These are phyloP conservation scores for Mimosa bimucronata DNA, from an alignment of 306 rosid genomes.

Conservation along the genomic window DNA sequence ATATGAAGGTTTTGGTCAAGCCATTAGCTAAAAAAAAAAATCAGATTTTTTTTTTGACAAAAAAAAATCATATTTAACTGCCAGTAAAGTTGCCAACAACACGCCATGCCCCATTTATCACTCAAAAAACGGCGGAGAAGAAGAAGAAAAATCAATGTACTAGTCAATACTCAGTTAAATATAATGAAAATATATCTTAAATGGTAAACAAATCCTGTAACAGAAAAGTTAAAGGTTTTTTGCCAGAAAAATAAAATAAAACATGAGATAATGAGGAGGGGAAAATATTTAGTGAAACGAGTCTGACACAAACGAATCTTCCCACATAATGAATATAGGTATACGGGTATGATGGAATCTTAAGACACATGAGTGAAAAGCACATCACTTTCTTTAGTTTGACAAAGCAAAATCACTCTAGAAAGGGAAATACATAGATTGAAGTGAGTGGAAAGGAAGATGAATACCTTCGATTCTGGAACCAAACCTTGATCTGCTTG, in stretches of 20 bases:
- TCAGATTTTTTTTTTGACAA: too few relatives aligned
- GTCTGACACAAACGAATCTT: background rate
- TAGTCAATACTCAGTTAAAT: too few relatives aligned
- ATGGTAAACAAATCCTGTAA: background rate
- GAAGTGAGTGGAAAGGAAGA: background rate
- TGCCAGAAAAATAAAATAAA: background rate
- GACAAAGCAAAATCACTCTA: background rate
- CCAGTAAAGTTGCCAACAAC: background rate
- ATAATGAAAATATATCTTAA: background rate
- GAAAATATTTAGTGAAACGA: background rate
- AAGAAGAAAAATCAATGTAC: background rate
- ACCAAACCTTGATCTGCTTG: constrained; percentile 99
- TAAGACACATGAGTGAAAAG: background rate
- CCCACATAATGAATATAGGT: background rate
- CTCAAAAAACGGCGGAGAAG: too few relatives aligned
- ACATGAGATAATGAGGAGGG: background rate
- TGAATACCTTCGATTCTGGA: constrained; percentile 90
- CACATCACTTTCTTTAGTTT: background rate
- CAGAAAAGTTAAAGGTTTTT: background rate
- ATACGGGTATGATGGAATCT: background rate
- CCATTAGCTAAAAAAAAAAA: background rate
- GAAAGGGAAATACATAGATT: background rate
- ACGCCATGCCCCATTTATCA: background rate
- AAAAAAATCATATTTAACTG: background rate
- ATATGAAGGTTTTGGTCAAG: background rate